A percentile compares a stretch with the other conserved stretches of the same genome.
Conservation (phyloP, 2,329 filamentous ascomycete genomes). For the Eutypella sp. region DNA sequence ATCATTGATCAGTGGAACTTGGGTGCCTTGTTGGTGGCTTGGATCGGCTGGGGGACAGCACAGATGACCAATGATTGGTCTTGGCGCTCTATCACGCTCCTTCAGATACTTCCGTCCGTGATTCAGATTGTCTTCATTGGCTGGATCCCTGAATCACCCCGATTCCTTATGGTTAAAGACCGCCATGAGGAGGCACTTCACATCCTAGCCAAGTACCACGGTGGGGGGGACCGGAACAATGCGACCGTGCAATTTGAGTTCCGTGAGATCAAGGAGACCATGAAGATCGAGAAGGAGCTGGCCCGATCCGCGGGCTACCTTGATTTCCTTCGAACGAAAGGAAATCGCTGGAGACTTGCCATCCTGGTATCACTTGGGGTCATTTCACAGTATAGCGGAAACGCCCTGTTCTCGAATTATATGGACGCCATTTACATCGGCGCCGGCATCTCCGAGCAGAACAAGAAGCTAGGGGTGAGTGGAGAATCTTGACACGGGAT, state of each 20-base stretch:
- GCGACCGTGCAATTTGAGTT: conserved; percentile 61
- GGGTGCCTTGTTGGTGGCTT: conserved; percentile 48
- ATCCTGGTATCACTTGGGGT: conserved; percentile 60
- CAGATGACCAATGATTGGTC: conserved; percentile 57
- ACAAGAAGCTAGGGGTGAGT: conserved; percentile 50
- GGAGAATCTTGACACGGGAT: not conserved
- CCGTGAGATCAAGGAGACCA: conserved; percentile 61
- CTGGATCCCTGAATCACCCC: conserved; percentile 62
- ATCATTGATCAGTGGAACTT: conserved; percentile 52
- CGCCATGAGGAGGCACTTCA: conserved; percentile 56
- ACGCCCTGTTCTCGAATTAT: conserved; percentile 64
- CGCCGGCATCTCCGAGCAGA: conserved; percentile 54
- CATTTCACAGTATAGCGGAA: conserved; percentile 65
- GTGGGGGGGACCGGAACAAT: conserved; percentile 53
- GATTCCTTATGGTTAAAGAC: conserved; percentile 61
- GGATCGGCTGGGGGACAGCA: conserved; percentile 59
- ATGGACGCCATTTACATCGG: conserved; percentile 57
- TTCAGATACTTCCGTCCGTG: conserved; percentile 57
- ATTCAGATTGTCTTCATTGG: conserved; percentile 63
- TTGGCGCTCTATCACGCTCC: conserved; percentile 61
- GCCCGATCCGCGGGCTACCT: conserved; percentile 47
- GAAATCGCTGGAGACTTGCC: conserved; percentile 59
- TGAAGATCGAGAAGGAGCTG: conserved; percentile 50
- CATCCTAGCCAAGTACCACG: conserved; percentile 60
- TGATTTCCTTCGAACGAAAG: conserved; percentile 57